Percentiles rank a stretch among this genome's conserved stretches.
Conservation (phyloP, 495 filamentous ascomycete genomes). For the Trypethelium eluteriae region DNA sequence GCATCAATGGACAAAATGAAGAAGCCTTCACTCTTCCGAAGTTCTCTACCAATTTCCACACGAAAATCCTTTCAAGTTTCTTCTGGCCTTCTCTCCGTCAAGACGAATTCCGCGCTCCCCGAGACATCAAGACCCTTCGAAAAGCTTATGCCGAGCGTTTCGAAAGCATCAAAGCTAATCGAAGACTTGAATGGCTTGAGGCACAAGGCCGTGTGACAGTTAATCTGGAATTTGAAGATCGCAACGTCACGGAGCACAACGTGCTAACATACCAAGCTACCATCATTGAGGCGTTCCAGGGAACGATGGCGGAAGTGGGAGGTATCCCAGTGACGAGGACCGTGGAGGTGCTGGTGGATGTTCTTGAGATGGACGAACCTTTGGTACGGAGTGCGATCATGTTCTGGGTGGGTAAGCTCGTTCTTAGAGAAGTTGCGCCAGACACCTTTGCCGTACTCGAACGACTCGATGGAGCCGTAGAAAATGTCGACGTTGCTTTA, state of each 20-base stretch:
- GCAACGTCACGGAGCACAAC: constrained; percentile 57
- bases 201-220: constrained; percentile 74
- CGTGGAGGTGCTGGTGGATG: constrained; percentile 52
- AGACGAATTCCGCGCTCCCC: constrained; percentile 66
- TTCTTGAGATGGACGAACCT: constrained; percentile 66
- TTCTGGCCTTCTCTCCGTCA: constrained; percentile 87
- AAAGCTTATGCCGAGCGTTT: constrained; percentile 68
- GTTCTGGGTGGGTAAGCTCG: constrained; percentile 77
- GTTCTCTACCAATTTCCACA: constrained; percentile 22
- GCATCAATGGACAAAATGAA: constrained; percentile 46
- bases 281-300: constrained; percentile 78
- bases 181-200: constrained; percentile 82
- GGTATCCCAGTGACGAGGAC: constrained; percentile 43
- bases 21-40: constrained; percentile 22
- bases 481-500: constrained; percentile 46
- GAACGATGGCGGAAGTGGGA: constrained; percentile 22
- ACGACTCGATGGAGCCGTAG: constrained; percentile 40
- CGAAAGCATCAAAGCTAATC: constrained; percentile 64
- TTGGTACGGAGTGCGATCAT: constrained; percentile 69
- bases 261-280: constrained; percentile 84
- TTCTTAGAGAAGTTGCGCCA: constrained; percentile 53
- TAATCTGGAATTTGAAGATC: constrained; percentile 74
- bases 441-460: constrained; percentile 60
- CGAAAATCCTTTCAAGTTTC: constrained; percentile 81
- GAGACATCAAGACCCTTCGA: constrained; percentile 54